A percentile compares a stretch with the other conserved stretches of the same genome.
These are phyloP conservation scores for Paxillus rubicundulus DNA, from an alignment of 768 basidiomycete species.

Conservation along the genomic window DNA sequence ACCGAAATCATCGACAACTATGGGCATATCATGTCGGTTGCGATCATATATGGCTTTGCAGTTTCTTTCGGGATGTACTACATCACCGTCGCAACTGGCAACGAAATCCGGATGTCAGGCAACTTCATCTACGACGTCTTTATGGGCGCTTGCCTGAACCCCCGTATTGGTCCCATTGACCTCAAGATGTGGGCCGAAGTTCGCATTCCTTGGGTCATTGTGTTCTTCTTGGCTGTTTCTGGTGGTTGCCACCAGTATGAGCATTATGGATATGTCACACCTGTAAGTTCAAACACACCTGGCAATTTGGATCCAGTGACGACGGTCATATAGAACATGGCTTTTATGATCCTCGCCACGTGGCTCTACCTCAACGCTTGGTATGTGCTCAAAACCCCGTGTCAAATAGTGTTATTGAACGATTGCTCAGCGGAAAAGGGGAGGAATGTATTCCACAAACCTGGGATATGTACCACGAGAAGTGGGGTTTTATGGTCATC, in stretches of 20 bases:
- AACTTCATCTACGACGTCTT: slow-evolving; percentile 93
- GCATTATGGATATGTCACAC: slow-evolving; percentile 84
- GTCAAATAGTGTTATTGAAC: neutral
- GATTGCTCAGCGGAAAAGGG: slow-evolving; percentile 66
- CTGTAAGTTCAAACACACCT: slow-evolving; percentile 48
- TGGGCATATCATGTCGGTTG: slow-evolving; percentile 92
- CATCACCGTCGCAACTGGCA: slow-evolving; percentile 70
- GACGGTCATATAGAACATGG: slow-evolving; percentile 71
- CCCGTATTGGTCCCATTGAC: slow-evolving; percentile 86
- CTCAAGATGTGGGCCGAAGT: slow-evolving; percentile 99
- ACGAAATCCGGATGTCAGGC: slow-evolving; percentile 91
- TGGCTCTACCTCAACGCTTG: slow-evolving; percentile 97
- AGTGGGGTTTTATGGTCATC: slow-evolving; percentile 98
- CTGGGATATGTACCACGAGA: slow-evolving; percentile 99
- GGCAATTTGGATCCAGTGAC: neutral
- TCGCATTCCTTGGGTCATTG: slow-evolving; percentile 93
- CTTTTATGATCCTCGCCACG: slow-evolving; percentile 93
- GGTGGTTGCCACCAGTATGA: slow-evolving; percentile 97
- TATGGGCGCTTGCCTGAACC: slow-evolving; percentile 95
- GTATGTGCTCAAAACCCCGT: slow-evolving; percentile 35
- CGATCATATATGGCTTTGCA: slow-evolving; percentile 86
- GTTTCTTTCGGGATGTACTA: slow-evolving; percentile 83
- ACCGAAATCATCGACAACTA: slow-evolving; percentile 96
- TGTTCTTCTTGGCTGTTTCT: slow-evolving; percentile 90
- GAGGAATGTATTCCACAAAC: slow-evolving; percentile 96